Conservation (phyloP, 2,329 filamentous ascomycete genomes). For the Botrytis hyacinthi region DNA sequence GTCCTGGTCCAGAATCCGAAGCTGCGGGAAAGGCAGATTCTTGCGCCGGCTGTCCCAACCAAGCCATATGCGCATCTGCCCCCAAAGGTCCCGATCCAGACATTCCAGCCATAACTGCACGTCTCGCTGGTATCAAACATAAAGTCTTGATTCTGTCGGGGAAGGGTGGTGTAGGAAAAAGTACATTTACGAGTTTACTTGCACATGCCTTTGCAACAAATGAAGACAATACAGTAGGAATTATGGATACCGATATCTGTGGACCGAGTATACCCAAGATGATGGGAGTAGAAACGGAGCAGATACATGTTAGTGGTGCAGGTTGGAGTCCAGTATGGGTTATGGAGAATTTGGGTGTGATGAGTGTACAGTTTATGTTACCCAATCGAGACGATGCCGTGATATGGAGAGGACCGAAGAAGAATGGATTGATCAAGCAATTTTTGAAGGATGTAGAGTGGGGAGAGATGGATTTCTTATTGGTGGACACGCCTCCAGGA, state of each 20-base stretch:
- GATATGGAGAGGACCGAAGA: conserved; percentile 97
- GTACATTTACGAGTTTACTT: conserved; percentile 85
- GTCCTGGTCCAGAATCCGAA: conserved; percentile 82
- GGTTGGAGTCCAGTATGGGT: conserved; percentile 98
- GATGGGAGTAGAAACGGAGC: conserved; percentile 95
- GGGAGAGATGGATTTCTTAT: conserved; percentile 88
- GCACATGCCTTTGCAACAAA: conserved; percentile 86
- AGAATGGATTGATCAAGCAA: conserved; percentile 97
- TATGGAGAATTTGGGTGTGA: conserved; percentile 86
- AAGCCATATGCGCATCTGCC: conserved; percentile 88
- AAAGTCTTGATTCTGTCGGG: conserved; percentile 90
- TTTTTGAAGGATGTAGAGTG: conserved; percentile 98
- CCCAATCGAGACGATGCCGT: conserved; percentile 91
- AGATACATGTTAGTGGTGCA: conserved; percentile 81
- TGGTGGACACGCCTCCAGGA: conserved; percentile 94
- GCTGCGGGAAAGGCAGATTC: conserved; percentile 71
- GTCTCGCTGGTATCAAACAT: conserved; percentile 78
- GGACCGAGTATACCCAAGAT: conserved; percentile 97
- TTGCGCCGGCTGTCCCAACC: conserved; percentile 93
- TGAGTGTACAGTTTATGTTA: conserved; percentile 98
- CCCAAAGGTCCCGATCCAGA: conserved; percentile 96
- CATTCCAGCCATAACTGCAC: conserved; percentile 80
- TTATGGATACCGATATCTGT: conserved; percentile 98
- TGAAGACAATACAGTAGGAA: conserved; percentile 74
- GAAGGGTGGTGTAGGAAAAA: conserved; percentile 96